Conservation (phyloP, 345 rosid genomes). For the Murraya paniculata region DNA sequence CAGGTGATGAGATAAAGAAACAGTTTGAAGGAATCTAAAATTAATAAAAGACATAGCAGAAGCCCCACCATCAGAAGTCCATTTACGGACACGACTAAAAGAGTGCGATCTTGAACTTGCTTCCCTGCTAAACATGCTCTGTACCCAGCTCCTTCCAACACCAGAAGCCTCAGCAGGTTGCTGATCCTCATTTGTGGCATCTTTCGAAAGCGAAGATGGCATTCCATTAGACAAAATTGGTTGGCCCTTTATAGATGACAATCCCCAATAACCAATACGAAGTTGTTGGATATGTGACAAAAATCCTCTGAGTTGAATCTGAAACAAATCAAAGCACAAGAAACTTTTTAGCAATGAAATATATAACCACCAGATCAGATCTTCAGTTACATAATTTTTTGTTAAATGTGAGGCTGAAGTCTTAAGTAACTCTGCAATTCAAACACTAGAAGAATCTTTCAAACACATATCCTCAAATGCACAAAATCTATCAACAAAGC, state of each 20-base stretch:
- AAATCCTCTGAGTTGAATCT: slow-evolving; percentile 96
- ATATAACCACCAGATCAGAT: neutral
- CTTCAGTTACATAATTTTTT: neutral
- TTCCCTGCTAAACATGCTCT: slow-evolving; percentile 98
- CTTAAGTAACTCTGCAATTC: neutral
- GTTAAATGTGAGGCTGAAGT: neutral
- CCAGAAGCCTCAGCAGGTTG: slow-evolving; percentile 93
- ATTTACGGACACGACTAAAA: slow-evolving; percentile 70
- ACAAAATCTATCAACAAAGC: neutral
- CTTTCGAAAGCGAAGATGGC: slow-evolving; percentile 85
- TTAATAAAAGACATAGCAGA: slow-evolving; percentile 38
- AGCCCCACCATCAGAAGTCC: slow-evolving; percentile 77
- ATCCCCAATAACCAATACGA: slow-evolving; percentile 90
- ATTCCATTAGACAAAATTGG: slow-evolving; percentile 59
- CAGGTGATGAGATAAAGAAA: neutral
- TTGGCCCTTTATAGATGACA: slow-evolving; percentile 66
- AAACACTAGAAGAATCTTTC: neutral
- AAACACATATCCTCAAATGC: neutral
- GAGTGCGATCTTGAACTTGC: slow-evolving; percentile 69
- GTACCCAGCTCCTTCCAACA: slow-evolving; percentile 98
- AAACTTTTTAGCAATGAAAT: neutral
- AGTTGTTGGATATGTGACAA: slow-evolving; percentile 93
- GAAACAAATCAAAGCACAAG: slow-evolving; percentile 22
- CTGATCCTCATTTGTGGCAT: slow-evolving; percentile 64
- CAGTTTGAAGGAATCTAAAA: neutral